Conservation (phyloP, 768 basidiomycete species). For the Chalciporus piperatus region DNA sequence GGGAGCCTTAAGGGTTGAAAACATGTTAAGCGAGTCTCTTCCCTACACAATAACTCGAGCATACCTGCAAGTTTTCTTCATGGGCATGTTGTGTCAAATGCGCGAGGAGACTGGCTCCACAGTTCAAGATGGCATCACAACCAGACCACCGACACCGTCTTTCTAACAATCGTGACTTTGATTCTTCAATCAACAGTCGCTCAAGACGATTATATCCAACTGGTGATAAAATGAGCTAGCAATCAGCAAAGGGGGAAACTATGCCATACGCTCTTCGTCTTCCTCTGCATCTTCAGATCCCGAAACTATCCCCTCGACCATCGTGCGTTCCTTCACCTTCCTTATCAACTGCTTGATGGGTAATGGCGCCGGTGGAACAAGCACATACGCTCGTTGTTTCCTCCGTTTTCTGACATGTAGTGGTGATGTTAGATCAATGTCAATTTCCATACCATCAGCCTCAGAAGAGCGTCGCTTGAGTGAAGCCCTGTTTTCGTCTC, state of each 20-base stretch:
- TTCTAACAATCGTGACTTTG: conserved; percentile 47
- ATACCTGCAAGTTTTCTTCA: conserved; percentile 30
- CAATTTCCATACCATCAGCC: conserved; percentile 9
- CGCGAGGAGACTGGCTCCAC: conserved; percentile 42
- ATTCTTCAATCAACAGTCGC: conserved; percentile 43
- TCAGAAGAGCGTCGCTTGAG: conserved; percentile 23
- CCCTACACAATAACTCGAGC: conserved; percentile 6
- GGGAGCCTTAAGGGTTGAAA: conserved; percentile 25
- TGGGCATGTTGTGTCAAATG: conserved; percentile 46
- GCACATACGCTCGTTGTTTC: conserved; percentile 27
- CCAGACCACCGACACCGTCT: conserved; percentile 57
- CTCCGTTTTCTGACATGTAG: conserved; percentile 21
- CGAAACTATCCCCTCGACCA: conserved; percentile 17
- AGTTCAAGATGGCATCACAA: conserved; percentile 57
- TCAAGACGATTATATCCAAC: conserved; percentile 40
- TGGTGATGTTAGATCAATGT: not conserved
- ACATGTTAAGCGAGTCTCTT: conserved; percentile 7
- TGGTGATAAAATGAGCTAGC: conserved; percentile 32
- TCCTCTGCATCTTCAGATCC: conserved; percentile 16
- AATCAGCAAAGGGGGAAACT: conserved; percentile 17
- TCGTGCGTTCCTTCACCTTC: conserved; percentile 13
- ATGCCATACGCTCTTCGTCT: conserved; percentile 32
- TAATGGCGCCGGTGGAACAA: conserved; percentile 26
- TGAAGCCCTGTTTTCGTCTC: not conserved
- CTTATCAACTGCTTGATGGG: conserved; percentile 20